Evolutionary conservation across 352 stramenopile species (phyloP).

Genomic region (Globisporangium rhizosaccharum): DNA sequence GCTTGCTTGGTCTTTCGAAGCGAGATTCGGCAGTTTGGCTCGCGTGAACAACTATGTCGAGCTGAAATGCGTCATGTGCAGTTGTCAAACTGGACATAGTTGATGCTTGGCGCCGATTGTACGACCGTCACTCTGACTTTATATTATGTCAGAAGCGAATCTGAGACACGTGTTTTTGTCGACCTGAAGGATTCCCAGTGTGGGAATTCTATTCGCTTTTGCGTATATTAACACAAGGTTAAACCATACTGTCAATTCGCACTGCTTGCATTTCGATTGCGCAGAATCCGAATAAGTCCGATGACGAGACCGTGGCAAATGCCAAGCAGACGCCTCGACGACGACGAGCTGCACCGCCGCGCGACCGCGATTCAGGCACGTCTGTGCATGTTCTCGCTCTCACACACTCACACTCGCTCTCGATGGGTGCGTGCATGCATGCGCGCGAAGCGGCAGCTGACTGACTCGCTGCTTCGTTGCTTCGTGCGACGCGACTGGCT

Average conservation of each 20-base stretch:
- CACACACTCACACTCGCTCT: background rate
- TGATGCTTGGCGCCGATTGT: background rate
- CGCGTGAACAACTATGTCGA: background rate
- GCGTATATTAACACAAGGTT: background rate
- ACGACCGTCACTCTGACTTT: background rate
- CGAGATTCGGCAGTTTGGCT: background rate
- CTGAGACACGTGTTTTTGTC: background rate
- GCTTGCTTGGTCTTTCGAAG: background rate
- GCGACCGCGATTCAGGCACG: conserved; percentile 21
- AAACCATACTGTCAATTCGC: background rate
- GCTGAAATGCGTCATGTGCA: no score
- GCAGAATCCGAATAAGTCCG: background rate
- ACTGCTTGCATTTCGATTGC: background rate
- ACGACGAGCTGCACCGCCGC: conserved; percentile 15
- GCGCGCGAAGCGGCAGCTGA: background rate
- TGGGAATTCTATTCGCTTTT: background rate
- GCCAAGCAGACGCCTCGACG: background rate
- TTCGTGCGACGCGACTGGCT: background rate
- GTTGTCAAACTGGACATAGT: background rate
- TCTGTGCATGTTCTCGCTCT: background rate
- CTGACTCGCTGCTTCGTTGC: background rate
- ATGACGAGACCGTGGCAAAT: background rate
- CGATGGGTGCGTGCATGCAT: background rate
- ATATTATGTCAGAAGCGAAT: background rate
- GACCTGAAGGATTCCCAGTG: background rate